Base-by-base conservation (phyloP, 208 protist genomes). In the Kentomonas sorsogonicus region DNA sequence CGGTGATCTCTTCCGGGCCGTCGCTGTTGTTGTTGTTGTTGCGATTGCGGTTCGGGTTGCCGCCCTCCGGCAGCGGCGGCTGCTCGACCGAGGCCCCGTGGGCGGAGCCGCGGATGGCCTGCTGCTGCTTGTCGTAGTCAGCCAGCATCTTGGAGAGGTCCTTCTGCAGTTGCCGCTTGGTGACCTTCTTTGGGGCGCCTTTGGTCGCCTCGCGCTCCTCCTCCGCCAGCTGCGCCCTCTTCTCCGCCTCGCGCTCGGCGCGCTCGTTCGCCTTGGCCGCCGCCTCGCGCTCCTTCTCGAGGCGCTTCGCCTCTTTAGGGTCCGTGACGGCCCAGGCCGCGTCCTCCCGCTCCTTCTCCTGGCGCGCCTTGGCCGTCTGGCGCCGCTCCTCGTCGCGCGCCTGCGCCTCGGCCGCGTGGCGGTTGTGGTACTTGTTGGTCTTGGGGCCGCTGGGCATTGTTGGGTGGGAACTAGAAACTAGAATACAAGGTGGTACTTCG, bases 381-480 rank as follows among this genome's bases (percentile, higher is more conserved):
- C 29, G 55, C 7, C 79, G 77, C 70, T 89, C 83, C 63, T 81
- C 64, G 27, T 86, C 70, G 2, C 89, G 80, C 57, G 79, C 64
- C 11, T 77, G 74, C 31, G 86, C 85, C 72, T 93, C 89, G 67
- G 68, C 79, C 22, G 76, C 79, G 73, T 95, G 89, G 57, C 86
- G 85, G 54, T 95, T 93, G 48, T 69, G 72, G 65, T 61, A 93
- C 65, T 95, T 93, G 64, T 85, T 89, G 9, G 67, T 76, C 66
- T 91, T 91, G 20, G 84, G 74, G 31, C 83, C 86, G 44, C 86
- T 93, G n/a, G 86, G 86, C 86, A 93, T 93, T 43, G 33, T 60
- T 46, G 31, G 3, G 31, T 45, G 5, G 38, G n/a, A 25, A 0
- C 29, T 10, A n/a, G 27, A 0, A n/a, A n/a, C n/a, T n/a, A n/a